These are phyloP conservation scores for Cystofilobasidium capitatum DNA, from an alignment of 768 basidiomycete species.

Conservation along the genomic window DNA sequence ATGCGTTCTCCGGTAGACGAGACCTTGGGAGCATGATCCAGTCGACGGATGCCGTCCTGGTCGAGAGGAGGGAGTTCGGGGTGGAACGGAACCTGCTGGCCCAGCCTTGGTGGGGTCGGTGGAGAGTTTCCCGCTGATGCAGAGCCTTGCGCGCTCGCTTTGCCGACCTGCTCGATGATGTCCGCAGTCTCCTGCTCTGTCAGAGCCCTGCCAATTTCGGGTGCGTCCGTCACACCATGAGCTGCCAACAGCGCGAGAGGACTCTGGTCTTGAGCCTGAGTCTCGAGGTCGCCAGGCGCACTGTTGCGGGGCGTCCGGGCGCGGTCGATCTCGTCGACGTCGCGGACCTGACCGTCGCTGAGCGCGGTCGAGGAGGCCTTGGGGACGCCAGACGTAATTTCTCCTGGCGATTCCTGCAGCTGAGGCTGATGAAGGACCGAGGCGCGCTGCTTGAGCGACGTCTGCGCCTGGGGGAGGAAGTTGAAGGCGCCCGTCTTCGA, in stretches of 20 bases:
- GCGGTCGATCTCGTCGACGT: not conserved
- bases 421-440: not conserved
- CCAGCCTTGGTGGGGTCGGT: not conserved
- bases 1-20: not conserved
- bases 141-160: not conserved
- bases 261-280: not conserved
- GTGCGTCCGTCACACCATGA: not conserved
- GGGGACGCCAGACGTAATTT: slow-evolving; percentile 3
- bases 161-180: slow-evolving; percentile 3
- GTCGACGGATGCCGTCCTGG: slow-evolving; percentile 35
- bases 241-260: not conserved
- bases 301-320: not conserved
- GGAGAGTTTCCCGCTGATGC: not conserved
- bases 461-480: not conserved
- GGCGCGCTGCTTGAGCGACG: not conserved
- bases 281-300: not conserved
- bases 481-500: not conserved
- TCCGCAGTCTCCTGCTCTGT: not conserved
- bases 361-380: not conserved
- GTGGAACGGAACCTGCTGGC: not conserved
- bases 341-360: not conserved
- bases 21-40: slow-evolving; percentile 32
- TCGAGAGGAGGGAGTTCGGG: slow-evolving; percentile 15
- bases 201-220: not conserved
- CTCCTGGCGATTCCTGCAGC: slow-evolving; percentile 10